Conservation (phyloP, 2,329 filamentous ascomycete genomes). For the Botrytis elliptica region DNA sequence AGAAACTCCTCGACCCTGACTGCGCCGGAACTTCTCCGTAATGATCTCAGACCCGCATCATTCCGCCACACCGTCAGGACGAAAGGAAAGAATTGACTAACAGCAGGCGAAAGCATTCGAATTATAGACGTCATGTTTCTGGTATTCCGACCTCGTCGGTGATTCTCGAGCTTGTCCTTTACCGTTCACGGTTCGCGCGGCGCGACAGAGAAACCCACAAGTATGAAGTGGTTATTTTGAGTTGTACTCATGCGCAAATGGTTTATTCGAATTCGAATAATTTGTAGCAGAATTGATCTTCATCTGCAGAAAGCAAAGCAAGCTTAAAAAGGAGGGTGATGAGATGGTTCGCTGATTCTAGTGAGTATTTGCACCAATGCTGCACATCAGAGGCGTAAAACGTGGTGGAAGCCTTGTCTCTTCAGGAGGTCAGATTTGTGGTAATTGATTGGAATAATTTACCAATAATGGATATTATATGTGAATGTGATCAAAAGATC, state of each 20-base stretch:
- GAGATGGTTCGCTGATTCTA: slow-evolving; percentile 13
- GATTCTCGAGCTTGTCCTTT: background rate
- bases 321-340: background rate
- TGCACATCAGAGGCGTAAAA: slow-evolving; percentile 19
- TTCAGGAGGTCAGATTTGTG: slow-evolving; percentile 16
- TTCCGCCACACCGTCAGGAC: background rate
- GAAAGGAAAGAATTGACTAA: slow-evolving; percentile 13
- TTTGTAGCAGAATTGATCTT: background rate
- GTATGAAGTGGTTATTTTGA: slow-evolving; percentile 1
- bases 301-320: slow-evolving; percentile 14
- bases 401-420: slow-evolving; percentile 20
- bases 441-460: slow-evolving; percentile 4
- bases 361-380: slow-evolving; percentile 11
- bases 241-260: slow-evolving; percentile 19
- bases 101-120: slow-evolving; percentile 20
- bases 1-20: background rate
- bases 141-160: slow-evolving; percentile 7
- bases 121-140: slow-evolving; percentile 18
- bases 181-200: slow-evolving; percentile 1
- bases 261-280: slow-evolving; percentile 1
- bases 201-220: slow-evolving; percentile 8
- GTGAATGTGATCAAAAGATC: slow-evolving; percentile 1
- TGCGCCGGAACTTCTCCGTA: background rate
- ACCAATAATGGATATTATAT: background rate
- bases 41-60: background rate